Base-by-base conservation (phyloP, 148 eudicot genomes). In the Spergularia bocconei region DNA sequence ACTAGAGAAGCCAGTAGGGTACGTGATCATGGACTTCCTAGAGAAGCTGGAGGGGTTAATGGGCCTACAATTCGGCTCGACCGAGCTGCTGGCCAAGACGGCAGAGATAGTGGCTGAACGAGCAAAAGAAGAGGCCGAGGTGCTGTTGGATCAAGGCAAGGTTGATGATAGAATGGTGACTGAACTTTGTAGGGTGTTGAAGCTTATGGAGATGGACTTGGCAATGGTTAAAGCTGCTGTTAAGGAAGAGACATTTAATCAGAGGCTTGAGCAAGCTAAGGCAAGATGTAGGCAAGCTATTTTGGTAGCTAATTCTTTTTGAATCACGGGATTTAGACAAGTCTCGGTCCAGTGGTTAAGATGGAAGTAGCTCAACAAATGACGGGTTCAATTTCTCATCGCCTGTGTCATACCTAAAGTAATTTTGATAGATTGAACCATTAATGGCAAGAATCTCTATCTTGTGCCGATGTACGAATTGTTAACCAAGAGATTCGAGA, bases 181-280 rank as follows among this genome's bases (percentile, higher is more conserved):
- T 41, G 98, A 93, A 79, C 79, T 93, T 36, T 77, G 21, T 50
- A 86, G 98, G 71, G 97, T 93, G 12, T 84, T 93, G 90, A 93
- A 88, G 85, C 83, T 93, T 6, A 89, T 93, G 98, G 92, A 93
- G 61, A 93, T 93, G 98, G 98, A 93, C 68, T 85, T 93, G 82
- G 90, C 88, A 11, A 91, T 93, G 98, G 87, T 93, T 44, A 88
- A 82, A 73, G 97, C 91, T 74, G 87, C 98, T 41, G 90, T 87
- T 62, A 93, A 93, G 52, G 88, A 89, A 36, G 98, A 93, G 67
- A 93, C 98, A 0, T 39, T 93, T 75, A 72, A 61, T 39, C 84
- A 93, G 76, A 87, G 97, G 84, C 82, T 93, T 71, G 80, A 88
- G 23, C 81, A 76, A 73, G 98, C 97, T 25, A 91, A 88, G 81